Evolutionary conservation across 2,329 filamentous ascomycete species (phyloP).

Genomic region (Apiospora aurea): DNA sequence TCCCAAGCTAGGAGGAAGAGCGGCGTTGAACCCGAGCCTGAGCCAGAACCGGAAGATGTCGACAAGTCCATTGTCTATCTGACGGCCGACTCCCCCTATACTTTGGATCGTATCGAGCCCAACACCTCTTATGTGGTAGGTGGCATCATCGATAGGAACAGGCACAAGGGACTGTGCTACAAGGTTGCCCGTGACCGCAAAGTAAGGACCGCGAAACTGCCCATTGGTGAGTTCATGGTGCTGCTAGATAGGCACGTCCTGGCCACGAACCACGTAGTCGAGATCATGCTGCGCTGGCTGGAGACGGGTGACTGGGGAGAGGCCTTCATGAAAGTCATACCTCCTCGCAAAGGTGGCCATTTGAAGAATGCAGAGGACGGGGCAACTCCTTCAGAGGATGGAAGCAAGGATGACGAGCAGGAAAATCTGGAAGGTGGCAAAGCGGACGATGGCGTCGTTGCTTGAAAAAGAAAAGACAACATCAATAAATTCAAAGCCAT

Average conservation of each 20-base stretch:
- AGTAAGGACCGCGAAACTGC: constrained; percentile 87
- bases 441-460: background rate
- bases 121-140: constrained; percentile 93
- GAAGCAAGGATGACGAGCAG: constrained; percentile 28
- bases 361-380: constrained; percentile 56
- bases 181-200: constrained; percentile 76
- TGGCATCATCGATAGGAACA: constrained; percentile 93
- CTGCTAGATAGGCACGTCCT: constrained; percentile 88
- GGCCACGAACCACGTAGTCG: constrained; percentile 93
- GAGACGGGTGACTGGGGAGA: constrained; percentile 90
- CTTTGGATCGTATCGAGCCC: constrained; percentile 81
- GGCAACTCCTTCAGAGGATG: constrained; percentile 27
- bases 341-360: constrained; percentile 84
- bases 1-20: constrained; percentile 43
- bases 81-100: constrained; percentile 88
- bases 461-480: background rate
- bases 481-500: background rate
- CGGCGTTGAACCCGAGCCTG: constrained; percentile 31
- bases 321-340: constrained; percentile 88
- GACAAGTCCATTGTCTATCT: constrained; percentile 77
- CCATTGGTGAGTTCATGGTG: constrained; percentile 93
- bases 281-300: constrained; percentile 95
- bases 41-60: constrained; percentile 41
- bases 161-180: constrained; percentile 94
- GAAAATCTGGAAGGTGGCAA: constrained; percentile 15